Percentiles rank a stretch among this genome's conserved stretches.
Evolutionary conservation across 345 rosid species (phyloP).

Genomic region (Lepidium africanum): DNA sequence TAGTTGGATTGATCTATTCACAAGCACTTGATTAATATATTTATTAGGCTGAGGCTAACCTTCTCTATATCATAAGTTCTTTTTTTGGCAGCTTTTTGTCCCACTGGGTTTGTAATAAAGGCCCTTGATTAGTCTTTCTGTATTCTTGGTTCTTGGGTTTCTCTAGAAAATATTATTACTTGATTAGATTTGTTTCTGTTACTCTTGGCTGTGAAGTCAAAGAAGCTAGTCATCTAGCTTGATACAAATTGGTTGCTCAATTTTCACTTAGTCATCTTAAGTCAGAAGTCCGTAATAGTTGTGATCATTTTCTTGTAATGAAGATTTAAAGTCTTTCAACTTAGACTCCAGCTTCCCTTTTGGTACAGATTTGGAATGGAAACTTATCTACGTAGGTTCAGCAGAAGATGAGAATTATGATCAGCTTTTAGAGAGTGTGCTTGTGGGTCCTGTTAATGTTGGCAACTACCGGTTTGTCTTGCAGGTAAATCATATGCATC

Average conservation of each 20-base stretch:
- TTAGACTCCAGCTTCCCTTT: neutral
- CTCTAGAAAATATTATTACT: neutral
- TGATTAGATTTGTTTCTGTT: neutral
- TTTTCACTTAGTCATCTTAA: neutral
- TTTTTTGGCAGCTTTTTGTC: neutral
- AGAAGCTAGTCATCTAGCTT: neutral
- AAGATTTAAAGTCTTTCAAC: neutral
- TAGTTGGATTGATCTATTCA: neutral
- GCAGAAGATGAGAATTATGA: constrained; percentile 90
- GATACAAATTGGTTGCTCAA: neutral
- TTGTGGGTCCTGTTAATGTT: constrained; percentile 82
- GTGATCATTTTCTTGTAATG: neutral
- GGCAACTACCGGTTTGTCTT: constrained; percentile 79
- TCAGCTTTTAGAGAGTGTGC: constrained; percentile 72
- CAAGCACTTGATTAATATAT: neutral
- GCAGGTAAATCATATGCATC: constrained; percentile 37
- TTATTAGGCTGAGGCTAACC: neutral
- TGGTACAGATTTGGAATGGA: constrained; percentile 81
- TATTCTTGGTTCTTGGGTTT: neutral
- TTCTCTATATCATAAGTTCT: neutral
- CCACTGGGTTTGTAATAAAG: too few relatives aligned
- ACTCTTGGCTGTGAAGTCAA: neutral
- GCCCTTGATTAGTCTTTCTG: neutral
- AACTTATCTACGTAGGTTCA: constrained; percentile 82
- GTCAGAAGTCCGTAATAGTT: neutral